These are phyloP conservation scores for Pythium oligandrum DNA, from an alignment of 352 stramenopile genomes.

Conservation along the genomic window DNA sequence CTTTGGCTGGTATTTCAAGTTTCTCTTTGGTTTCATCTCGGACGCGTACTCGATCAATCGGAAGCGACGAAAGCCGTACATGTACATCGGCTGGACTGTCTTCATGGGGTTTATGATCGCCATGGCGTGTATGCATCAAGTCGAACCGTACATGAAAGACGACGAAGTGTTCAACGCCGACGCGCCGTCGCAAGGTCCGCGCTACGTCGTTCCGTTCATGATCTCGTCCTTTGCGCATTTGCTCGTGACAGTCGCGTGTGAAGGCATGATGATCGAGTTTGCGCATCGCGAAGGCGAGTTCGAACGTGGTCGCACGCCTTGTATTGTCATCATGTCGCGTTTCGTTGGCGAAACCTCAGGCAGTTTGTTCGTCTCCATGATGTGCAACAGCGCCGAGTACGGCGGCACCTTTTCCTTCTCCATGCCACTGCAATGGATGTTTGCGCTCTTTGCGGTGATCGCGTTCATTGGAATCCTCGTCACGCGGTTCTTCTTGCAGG, in stretches of 20 bases:
- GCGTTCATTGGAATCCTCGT: constrained; percentile 6
- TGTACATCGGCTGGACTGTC: constrained; percentile 14
- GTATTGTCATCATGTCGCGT: constrained; percentile 7
- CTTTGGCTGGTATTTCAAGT: constrained; percentile 14
- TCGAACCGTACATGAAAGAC: constrained; percentile 2
- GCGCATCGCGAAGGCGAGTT: constrained; percentile 17
- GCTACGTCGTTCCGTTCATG: constrained; percentile 8
- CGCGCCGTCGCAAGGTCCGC: not conserved
- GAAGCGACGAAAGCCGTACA: constrained; percentile 22
- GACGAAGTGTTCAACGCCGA: not conserved
- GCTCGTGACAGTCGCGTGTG: constrained; percentile 5
- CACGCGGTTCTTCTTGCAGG: constrained; percentile 8
- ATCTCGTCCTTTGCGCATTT: constrained; percentile 9
- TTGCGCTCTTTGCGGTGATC: constrained; percentile 5
- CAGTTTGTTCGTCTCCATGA: constrained; percentile 1
- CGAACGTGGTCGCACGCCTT: constrained; percentile 7
- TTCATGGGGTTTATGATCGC: constrained; percentile 7
- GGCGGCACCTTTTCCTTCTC: constrained; percentile 9
- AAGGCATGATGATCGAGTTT: constrained; percentile 21
- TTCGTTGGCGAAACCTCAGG: constrained; percentile 11
- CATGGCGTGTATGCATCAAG: constrained; percentile 3
- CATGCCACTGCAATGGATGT: constrained; percentile 5
- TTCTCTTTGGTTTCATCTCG: constrained; percentile 13
- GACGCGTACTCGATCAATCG: constrained; percentile 15
- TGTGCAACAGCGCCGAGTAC: constrained; percentile 8